Conservation (phyloP, 768 basidiomycete genomes). For the Xanthoconium purpureum region DNA sequence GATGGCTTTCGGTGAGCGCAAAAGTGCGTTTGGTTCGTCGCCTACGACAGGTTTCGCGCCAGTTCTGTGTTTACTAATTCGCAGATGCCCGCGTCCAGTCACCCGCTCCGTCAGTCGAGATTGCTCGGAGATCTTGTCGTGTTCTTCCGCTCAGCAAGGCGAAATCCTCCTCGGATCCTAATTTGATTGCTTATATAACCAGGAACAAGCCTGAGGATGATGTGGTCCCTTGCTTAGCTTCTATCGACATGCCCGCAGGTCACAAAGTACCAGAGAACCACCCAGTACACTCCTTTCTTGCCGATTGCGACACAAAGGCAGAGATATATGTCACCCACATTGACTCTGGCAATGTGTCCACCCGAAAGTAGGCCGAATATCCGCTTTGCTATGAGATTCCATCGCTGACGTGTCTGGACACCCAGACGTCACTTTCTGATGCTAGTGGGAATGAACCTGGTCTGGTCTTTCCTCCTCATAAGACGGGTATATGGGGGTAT, state of each 20-base stretch:
- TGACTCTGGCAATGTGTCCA: conserved; percentile 16
- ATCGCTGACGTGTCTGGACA: conserved; percentile 9
- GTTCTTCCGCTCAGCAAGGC: background rate
- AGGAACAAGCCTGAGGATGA: conserved; percentile 1
- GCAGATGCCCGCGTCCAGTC: no score
- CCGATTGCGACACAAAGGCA: conserved; percentile 11
- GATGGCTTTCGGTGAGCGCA: no score
- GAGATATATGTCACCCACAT: conserved; percentile 33
- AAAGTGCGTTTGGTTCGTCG: no score
- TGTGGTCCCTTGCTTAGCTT: background rate
- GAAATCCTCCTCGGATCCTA: background rate
- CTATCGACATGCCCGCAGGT: conserved; percentile 24
- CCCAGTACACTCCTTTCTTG: conserved; percentile 23
- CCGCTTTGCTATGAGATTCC: background rate
- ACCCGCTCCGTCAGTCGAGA: no score
- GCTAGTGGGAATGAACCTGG: conserved; percentile 24
- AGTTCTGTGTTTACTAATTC: no score
- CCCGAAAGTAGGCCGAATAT: conserved; percentile 24
- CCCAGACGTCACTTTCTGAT: conserved; percentile 27
- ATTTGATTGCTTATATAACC: conserved; percentile 19
- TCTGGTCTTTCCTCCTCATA: conserved; percentile 24
- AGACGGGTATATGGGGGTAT: conserved; percentile 24
- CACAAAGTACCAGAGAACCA: conserved; percentile 26
- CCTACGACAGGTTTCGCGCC: no score
- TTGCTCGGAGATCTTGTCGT: background rate